phyloP scores from a whole-genome alignment of 2,329 filamentous ascomycete genomes.

The Fusarium burgessii region DNA sequence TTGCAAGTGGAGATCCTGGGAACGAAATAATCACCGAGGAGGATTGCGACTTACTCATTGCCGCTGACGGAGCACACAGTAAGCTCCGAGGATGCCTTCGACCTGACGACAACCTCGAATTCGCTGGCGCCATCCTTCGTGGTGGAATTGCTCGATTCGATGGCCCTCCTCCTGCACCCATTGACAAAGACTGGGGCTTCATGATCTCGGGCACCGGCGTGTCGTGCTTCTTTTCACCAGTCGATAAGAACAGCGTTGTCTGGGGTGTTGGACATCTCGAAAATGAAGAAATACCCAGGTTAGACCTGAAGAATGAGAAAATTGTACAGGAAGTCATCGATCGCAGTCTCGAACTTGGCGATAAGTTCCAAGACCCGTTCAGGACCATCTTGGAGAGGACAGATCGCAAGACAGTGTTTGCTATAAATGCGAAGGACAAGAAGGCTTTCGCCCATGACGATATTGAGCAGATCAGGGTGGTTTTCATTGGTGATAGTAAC shows the following conservation, averaged over 20 bases:
- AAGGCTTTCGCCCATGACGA: conserved; percentile 55
- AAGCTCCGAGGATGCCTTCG: conserved; percentile 55
- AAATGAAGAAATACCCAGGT: conserved; percentile 17
- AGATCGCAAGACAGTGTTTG: conserved; percentile 52
- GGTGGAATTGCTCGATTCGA: conserved; percentile 55
- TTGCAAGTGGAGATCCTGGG: conserved; percentile 13
- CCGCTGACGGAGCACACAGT: conserved; percentile 59
- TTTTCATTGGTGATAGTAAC: conserved; percentile 64
- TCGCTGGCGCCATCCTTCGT: conserved; percentile 55
- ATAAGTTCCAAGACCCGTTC: conserved; percentile 55
- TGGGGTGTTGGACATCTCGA: conserved; percentile 58
- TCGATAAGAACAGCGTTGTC: conserved; percentile 55
- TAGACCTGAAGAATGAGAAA: conserved; percentile 30
- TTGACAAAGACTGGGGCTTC: conserved; percentile 56
- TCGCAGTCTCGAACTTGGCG: conserved; percentile 50
- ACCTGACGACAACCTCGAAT: conserved; percentile 55
- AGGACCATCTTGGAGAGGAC: conserved; percentile 54
- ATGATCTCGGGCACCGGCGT: conserved; percentile 54
- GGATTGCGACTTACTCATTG: conserved; percentile 58
- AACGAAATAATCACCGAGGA: conserved; percentile 14
- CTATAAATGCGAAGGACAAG: conserved; percentile 60
- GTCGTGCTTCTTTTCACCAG: conserved; percentile 59
- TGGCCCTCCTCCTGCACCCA: conserved; percentile 48
- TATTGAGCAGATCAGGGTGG: conserved; percentile 43
- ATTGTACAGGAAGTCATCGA: conserved; percentile 49